phyloP scores from a whole-genome alignment of 108 stramenopile genomes.

The Conticribra weissflogii region DNA sequence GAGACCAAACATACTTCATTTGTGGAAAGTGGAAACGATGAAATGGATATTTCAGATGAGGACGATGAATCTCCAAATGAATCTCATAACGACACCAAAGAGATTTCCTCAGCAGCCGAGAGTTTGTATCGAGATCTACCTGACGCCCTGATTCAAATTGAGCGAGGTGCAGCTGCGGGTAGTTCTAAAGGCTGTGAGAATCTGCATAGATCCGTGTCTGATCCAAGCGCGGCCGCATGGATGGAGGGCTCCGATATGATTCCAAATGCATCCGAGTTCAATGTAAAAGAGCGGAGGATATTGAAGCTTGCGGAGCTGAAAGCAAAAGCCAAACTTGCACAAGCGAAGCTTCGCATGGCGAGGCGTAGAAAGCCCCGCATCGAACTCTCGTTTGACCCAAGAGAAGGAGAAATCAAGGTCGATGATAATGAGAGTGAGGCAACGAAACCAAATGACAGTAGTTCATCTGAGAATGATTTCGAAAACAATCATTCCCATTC shows the following conservation, averaged over 20 bases:
- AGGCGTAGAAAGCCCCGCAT: constrained; percentile 23
- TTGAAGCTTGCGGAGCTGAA: constrained; percentile 48
- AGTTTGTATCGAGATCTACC: not conserved
- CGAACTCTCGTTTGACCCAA: not conserved
- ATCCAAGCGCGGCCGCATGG: no score
- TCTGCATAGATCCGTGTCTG: no score
- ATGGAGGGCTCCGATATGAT: no score
- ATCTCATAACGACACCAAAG: not conserved
- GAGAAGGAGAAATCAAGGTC: no score
- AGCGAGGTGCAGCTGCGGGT: no score
- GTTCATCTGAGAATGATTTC: no score
- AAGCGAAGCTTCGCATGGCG: constrained; percentile 45
- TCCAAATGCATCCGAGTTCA: not conserved
- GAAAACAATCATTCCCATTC: no score
- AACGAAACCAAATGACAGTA: not conserved
- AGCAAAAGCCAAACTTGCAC: constrained; percentile 46
- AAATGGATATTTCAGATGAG: not conserved
- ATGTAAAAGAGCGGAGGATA: constrained; percentile 28
- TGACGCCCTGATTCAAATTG: not conserved
- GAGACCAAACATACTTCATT: no score
- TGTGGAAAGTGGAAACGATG: not conserved
- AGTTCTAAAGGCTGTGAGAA: no score
- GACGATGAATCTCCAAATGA: not conserved
- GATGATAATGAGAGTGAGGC: not conserved
- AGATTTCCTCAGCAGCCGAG: not conserved